Evolutionary conservation across 352 stramenopile genomes (phyloP), one percentile per base, ranked within the genome.

Genomic region (Hyaloperonospora brassicae): DNA sequence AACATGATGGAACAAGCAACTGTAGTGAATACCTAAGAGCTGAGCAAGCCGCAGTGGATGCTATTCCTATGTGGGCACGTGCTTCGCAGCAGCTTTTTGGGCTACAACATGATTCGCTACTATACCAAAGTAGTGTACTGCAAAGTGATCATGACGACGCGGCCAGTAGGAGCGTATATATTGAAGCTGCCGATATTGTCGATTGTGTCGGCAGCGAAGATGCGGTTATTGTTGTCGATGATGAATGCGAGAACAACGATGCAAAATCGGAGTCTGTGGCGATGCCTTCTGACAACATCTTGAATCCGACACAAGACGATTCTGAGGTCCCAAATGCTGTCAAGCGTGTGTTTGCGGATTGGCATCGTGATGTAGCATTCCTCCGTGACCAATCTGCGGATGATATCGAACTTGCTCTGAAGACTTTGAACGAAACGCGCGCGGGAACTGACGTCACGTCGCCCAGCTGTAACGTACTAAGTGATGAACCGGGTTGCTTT

Each of bases 301-400:
- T 31, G 12, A 47, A 48, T 27, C 31, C 24, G 30, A 36, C 2
- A 13, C 10, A 4, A 41, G 35, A 42, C 4, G 36, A 59, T 9
- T 9, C 17, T 2, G 50, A 49, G 5, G 64, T 74, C 10, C 70
- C 73, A 0, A 63, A 68, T 4, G 58, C 62, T 6, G 70, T 81
- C 6, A 73, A 81, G 57, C 66, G 68, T 4, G 66, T 78, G 9
- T 84, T 84, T 40, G 68, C 61, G 0, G 60, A 72, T 3, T 84
- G 73, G 70, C 43, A 61, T 13, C 61, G 71, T 14, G 73, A 84
- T 47, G 44, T 80, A n/a, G 55, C 45, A 14, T 84, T 84, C 46
- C 42, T 84, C 3, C 34, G 52, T 17, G 60, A 70, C 1, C 70
- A 79, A 47, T 57, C 59, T 14, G 42, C 57, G 2, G 34, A 59